Percentiles rank a stretch among this genome's conserved stretches.
phyloP scores from a whole-genome alignment of 148 eudicot genomes.

The Dysphania ambrosioides region DNA sequence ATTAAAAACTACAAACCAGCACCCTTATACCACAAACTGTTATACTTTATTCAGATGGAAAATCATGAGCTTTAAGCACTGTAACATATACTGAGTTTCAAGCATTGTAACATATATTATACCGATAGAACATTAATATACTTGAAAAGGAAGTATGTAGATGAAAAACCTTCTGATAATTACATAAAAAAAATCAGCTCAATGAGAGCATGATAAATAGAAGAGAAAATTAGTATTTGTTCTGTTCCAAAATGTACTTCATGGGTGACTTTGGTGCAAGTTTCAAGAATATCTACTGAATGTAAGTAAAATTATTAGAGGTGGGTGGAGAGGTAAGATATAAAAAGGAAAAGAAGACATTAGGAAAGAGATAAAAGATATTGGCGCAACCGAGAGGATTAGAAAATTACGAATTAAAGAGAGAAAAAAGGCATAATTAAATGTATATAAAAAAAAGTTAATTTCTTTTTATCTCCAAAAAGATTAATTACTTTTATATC shows the following conservation, averaged over 20 bases:
- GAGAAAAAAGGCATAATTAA: too few species aligned
- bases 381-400: background rate
- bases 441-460: too few species aligned
- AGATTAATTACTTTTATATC: too few species aligned
- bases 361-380: background rate
- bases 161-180: too few species aligned
- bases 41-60: background rate
- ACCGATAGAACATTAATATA: background rate
- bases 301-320: background rate
- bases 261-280: background rate
- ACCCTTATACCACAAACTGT: too few species aligned
- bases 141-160: background rate
- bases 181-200: background rate
- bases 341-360: background rate
- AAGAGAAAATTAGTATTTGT: background rate
- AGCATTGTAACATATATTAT: too few species aligned
- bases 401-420: too few species aligned
- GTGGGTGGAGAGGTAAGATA: background rate
- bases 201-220: background rate
- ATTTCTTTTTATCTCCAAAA: too few species aligned
- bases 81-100: too few species aligned
- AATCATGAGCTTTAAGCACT: conserved; percentile 3
- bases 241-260: background rate
- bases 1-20: too few species aligned
- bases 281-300: background rate